A percentile compares a stretch with the other conserved stretches of the same genome.
phyloP scores from a whole-genome alignment of 495 filamentous ascomycete species.

The Neurospora sp. region DNA sequence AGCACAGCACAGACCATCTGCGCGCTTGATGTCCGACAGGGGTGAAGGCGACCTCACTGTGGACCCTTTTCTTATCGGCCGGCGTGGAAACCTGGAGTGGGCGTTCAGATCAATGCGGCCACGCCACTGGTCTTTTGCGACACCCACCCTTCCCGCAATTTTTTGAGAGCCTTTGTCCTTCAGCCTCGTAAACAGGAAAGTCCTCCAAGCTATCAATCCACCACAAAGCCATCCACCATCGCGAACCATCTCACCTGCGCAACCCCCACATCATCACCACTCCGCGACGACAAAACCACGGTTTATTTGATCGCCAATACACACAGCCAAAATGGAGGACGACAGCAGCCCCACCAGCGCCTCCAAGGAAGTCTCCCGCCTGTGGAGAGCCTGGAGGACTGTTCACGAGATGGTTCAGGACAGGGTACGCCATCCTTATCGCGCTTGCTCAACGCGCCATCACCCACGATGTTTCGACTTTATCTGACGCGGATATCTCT shows the following conservation, averaged over 20 bases:
- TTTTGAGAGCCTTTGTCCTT: slow-evolving; percentile 10
- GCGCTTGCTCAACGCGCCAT: not conserved
- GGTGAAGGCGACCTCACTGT: not conserved
- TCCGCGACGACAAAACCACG: not conserved
- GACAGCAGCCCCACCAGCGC: slow-evolving; percentile 36
- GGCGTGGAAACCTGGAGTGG: not conserved
- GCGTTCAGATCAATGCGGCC: not conserved
- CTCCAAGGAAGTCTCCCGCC: slow-evolving; percentile 54
- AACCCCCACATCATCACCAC: slow-evolving; percentile 6
- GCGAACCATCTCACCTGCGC: not conserved
- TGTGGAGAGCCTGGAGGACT: slow-evolving; percentile 84
- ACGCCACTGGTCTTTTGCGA: not conserved
- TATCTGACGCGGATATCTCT: not conserved
- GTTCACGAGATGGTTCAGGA: slow-evolving; percentile 82
- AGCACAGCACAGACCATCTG: not conserved
- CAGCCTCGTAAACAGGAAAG: slow-evolving; percentile 9
- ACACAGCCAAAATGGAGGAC: slow-evolving; percentile 38
- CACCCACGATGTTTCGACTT: not conserved
- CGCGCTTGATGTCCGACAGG: not conserved
- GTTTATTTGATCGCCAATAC: not conserved
- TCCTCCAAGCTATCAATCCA: slow-evolving; percentile 1
- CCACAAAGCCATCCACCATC: not conserved
- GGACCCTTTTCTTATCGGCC: not conserved
- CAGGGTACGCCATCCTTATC: slow-evolving; percentile 43
- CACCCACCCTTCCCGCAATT: slow-evolving; percentile 7